Conservation (phyloP, 1,284 basidiomycete species). For the Tilletia setariae region DNA sequence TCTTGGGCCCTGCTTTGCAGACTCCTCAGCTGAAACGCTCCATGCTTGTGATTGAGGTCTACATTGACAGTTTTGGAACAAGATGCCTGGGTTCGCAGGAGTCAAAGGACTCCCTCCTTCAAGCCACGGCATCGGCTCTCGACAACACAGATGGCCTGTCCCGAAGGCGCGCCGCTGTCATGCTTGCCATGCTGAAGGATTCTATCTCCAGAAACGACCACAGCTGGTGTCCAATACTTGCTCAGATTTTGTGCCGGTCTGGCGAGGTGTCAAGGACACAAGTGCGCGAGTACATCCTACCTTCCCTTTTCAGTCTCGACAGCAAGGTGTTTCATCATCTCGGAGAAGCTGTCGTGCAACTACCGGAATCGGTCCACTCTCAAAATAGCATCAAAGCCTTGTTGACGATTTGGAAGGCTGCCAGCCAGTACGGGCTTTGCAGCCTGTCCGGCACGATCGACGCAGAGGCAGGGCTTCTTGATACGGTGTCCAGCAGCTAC, state of each 20-base stretch:
- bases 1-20: neutral
- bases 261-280: neutral
- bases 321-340: neutral
- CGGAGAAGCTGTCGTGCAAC: neutral
- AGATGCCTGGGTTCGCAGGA: neutral
- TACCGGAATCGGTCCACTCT: neutral
- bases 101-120: neutral
- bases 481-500: neutral
- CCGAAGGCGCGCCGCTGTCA: neutral
- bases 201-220: neutral
- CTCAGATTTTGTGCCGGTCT: neutral
- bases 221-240: neutral
- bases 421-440: neutral
- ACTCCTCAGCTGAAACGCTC: neutral
- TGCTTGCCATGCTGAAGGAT: neutral
- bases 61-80: neutral
- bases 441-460: neutral
- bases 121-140: neutral
- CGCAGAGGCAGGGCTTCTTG: neutral
- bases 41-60: neutral
- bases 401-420: neutral
- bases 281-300: conserved; percentile 1
- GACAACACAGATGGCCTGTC: neutral
- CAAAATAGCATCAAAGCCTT: neutral
- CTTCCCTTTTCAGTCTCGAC: neutral